These are phyloP conservation scores for Phytophthora sp. DNA, from an alignment of 352 stramenopile species.

Conservation along the genomic window DNA sequence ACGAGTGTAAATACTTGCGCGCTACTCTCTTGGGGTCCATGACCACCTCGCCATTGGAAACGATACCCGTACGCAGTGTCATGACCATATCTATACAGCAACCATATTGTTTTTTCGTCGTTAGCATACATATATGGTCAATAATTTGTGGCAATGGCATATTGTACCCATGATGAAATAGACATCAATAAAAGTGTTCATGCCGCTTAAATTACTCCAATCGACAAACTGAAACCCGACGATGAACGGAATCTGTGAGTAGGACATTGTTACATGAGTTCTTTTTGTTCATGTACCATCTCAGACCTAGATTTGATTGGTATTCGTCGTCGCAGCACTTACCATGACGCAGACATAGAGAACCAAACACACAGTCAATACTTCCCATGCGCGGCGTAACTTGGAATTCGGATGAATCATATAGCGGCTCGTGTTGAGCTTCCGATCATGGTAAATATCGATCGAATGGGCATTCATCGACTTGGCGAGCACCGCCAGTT, in stretches of 20 bases:
- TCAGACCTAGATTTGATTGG: no score
- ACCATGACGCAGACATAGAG: constrained; percentile 82
- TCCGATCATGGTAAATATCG: constrained; percentile 84
- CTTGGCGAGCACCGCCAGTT: constrained; percentile 35
- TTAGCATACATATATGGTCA: not conserved
- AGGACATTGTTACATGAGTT: not conserved
- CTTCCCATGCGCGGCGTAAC: constrained; percentile 72
- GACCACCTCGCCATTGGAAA: constrained; percentile 78
- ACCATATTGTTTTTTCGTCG: not conserved
- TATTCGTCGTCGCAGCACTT: not conserved
- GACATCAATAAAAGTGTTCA: constrained; percentile 81
- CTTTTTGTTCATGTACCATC: no score
- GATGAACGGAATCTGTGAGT: constrained; percentile 51
- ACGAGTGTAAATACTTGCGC: constrained; percentile 73
- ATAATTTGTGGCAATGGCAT: not conserved
- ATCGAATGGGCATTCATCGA: constrained; percentile 55
- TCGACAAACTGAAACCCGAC: constrained; percentile 77
- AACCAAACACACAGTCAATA: constrained; percentile 70
- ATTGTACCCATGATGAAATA: constrained; percentile 71
- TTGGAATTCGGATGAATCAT: constrained; percentile 88
- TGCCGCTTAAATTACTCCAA: constrained; percentile 47
- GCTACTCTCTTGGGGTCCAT: constrained; percentile 74
- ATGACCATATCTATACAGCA: constrained; percentile 70
- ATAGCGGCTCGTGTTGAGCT: constrained; percentile 54
- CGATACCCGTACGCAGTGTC: constrained; percentile 79